phyloP scores from a whole-genome alignment of 2,329 filamentous ascomycete species.

The Arthroderma sp. region DNA sequence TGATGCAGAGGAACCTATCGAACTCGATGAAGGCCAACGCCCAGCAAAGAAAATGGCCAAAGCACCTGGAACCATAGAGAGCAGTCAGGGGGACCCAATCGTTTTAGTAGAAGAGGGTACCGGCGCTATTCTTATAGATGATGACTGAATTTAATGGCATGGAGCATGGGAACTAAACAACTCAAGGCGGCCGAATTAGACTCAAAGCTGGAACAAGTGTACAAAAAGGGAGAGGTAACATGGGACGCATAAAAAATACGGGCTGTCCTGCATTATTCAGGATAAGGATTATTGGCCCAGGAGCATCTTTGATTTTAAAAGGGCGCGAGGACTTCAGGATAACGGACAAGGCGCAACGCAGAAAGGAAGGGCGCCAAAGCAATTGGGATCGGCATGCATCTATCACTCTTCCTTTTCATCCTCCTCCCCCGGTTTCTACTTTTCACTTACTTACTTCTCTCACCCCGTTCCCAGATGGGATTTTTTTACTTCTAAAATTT shows the following conservation, averaged over 20 bases:
- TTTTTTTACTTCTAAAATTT: neutral
- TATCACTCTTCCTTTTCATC: neutral
- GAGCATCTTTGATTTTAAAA: too few species aligned
- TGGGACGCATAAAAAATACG: too few species aligned
- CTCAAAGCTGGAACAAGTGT: too few species aligned
- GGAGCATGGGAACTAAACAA: too few species aligned
- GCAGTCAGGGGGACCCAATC: slow-evolving; percentile 26
- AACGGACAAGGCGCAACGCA: too few species aligned
- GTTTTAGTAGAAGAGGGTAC: slow-evolving; percentile 35
- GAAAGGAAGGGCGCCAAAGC: too few species aligned
- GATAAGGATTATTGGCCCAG: too few species aligned
- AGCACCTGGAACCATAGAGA: slow-evolving; percentile 25
- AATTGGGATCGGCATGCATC: too few species aligned
- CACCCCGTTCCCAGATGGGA: neutral
- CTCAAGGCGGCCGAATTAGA: too few species aligned
- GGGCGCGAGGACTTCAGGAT: too few species aligned
- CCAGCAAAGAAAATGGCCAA: slow-evolving; percentile 27
- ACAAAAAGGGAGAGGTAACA: too few species aligned
- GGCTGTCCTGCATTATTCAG: too few species aligned
- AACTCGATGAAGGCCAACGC: slow-evolving; percentile 24
- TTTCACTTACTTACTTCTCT: neutral
- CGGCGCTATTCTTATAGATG: slow-evolving; percentile 55
- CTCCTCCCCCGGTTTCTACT: neutral
- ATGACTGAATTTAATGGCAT: slow-evolving; percentile 34
- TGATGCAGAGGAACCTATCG: slow-evolving; percentile 29